A percentile compares a stretch with the other conserved stretches of the same genome.
Evolutionary conservation across 2,329 filamentous ascomycete genomes (phyloP).

Genomic region (Cadophora luteo-olivacea): DNA sequence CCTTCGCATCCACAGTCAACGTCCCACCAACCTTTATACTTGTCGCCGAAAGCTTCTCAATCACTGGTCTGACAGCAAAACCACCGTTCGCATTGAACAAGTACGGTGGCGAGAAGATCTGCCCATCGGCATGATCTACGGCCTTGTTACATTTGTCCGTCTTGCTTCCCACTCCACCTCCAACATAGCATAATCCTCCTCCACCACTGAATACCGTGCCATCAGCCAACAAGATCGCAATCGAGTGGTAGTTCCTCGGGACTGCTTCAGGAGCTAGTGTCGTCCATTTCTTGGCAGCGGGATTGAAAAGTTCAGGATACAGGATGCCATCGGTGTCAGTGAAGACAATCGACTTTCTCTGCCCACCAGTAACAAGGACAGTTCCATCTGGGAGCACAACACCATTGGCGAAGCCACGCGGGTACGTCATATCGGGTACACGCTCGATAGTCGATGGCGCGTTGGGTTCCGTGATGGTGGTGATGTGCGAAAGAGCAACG

Average conservation of each 20-base stretch:
- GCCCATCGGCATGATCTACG: conserved; percentile 58
- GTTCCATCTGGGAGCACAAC: conserved; percentile 57
- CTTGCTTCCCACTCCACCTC: conserved; percentile 1
- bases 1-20: not conserved
- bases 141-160: conserved; percentile 35
- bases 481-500: conserved; percentile 54
- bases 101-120: conserved; percentile 63
- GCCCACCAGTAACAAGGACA: conserved; percentile 56
- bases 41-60: not conserved
- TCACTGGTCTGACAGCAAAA: conserved; percentile 24
- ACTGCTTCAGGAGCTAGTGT: conserved; percentile 4
- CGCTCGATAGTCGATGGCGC: conserved; percentile 41
- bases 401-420: conserved; percentile 53
- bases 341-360: conserved; percentile 51
- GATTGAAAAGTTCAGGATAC: conserved; percentile 55
- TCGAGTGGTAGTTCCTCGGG: conserved; percentile 52
- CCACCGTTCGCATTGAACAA: conserved; percentile 55
- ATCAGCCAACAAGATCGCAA: conserved; percentile 56
- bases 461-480: conserved; percentile 51
- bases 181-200: conserved; percentile 51
- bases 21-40: conserved; percentile 5
- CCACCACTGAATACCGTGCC: conserved; percentile 57
- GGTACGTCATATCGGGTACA: conserved; percentile 47
- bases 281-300: conserved; percentile 49
- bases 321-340: conserved; percentile 51